These are phyloP conservation scores for Linnemannia elongata DNA, from an alignment of 192 early-diverging fungal genomes.

Conservation along the genomic window DNA sequence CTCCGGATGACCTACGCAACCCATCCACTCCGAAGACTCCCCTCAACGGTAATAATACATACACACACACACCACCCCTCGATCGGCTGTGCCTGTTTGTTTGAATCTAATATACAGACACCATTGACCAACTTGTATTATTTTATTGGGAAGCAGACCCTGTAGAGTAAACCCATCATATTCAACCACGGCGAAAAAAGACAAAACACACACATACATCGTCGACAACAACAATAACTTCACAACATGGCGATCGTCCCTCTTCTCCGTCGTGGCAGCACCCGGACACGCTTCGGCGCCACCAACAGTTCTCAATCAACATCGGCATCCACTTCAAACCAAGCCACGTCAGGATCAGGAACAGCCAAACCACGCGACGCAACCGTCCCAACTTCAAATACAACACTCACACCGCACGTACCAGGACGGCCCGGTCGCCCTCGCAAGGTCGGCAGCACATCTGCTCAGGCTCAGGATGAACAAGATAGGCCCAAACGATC, in stretches of 20 bases:
- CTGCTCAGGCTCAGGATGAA: constrained; percentile 3
- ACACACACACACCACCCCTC: not conserved
- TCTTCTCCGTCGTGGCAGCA: constrained; percentile 29
- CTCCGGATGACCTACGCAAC: constrained; percentile 3
- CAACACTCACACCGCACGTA: not conserved
- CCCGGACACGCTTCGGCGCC: constrained; percentile 26
- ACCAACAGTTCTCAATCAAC: constrained; percentile 16
- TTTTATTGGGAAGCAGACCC: not conserved
- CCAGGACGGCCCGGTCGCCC: constrained; percentile 24
- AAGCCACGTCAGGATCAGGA: constrained; percentile 21
- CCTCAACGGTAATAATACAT: not conserved
- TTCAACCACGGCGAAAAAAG: not conserved
- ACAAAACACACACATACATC: not conserved
- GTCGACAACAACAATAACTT: not conserved
- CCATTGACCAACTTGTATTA: not conserved
- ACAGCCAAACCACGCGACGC: constrained; percentile 2
- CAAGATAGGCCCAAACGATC: constrained; percentile 7
- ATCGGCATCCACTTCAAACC: not conserved
- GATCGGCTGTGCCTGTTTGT: not conserved
- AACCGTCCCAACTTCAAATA: not conserved
- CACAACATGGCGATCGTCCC: not conserved
- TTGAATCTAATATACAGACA: not conserved
- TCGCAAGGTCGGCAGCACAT: constrained; percentile 15
- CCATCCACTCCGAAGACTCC: not conserved
- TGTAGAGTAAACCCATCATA: not conserved